Base-by-base conservation (phyloP, 768 basidiomycete species). In the Strobilomyces confusus region DNA sequence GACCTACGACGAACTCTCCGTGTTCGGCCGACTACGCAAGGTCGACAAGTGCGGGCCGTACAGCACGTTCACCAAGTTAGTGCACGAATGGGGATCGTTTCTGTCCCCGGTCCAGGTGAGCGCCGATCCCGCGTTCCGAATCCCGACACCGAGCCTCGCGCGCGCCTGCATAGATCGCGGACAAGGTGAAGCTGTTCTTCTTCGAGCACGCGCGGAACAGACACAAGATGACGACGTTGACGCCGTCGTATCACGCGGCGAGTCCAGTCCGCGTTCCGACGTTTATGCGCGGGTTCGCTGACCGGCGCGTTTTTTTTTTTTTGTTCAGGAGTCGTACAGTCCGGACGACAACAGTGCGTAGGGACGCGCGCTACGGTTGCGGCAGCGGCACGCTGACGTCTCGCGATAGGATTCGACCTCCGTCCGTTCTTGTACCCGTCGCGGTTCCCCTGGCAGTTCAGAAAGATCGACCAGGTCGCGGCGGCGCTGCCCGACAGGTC, bases 181-280 rank as follows among this genome's bases (percentile, higher is more conserved):
- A 91, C 61, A 98, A 98, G 75, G 97, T 99, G 63, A 98, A 99
- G 69, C 72, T 84, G 36, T 99, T 99, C 77, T 98, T 92, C 76
- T 95, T 94, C 61, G 93, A 97, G 68, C 85, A 99, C 61, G 97
- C 97, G 0, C 78, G 95, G 49, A 99, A 99, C 69, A 75, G 95
- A 43, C 97, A 98, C 75, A 99, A 99, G 81, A 98, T 99, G 94
- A 95, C 94, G 23, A 95, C 92, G 0, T 66, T 97, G 56, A 97
- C 94, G 3, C 94, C 94, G 1, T 80, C 92, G 2, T 97, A 97
- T 63, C 94, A 97, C 67, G 94, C 94, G 44, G 95, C 88, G 58
- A 64, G 90, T 77, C 19, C 19, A 6, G 8, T 19, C 7, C 11
- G 17, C 17, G 23, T n/a, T 15, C 9, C 15, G 26, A 26, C 26